Evolutionary conservation across 805 yeast species (phyloP).

Genomic region (Wickerhamomyces chambardii): DNA sequence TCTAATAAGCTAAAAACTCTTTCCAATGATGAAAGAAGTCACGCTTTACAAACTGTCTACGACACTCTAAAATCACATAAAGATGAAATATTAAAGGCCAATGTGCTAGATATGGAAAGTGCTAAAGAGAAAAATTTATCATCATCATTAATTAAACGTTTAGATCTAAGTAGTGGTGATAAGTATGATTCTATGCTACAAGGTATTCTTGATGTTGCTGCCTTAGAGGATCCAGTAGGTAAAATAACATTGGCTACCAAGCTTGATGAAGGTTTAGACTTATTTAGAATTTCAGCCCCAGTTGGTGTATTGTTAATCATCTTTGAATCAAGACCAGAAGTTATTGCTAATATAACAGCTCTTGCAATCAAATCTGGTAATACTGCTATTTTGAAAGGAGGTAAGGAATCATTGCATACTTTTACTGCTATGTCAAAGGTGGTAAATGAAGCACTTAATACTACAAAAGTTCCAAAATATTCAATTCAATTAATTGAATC

Average conservation of each 20-base stretch:
- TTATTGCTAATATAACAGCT: constrained; percentile 94
- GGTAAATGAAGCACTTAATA: constrained; percentile 46
- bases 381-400: constrained; percentile 95
- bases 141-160: constrained; percentile 67
- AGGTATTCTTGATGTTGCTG: constrained; percentile 89
- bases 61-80: constrained; percentile 56
- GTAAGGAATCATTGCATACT: constrained; percentile 84
- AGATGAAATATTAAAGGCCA: constrained; percentile 59
- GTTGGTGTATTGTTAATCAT: constrained; percentile 90
- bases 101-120: constrained; percentile 61
- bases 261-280: constrained; percentile 81
- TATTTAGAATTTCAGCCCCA: constrained; percentile 84
- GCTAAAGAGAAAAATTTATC: constrained; percentile 59
- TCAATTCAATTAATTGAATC: constrained; percentile 85
- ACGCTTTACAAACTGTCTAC: constrained; percentile 64
- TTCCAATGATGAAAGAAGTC: constrained; percentile 61
- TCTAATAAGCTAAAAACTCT: constrained; percentile 78
- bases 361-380: constrained; percentile 94
- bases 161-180: constrained; percentile 74
- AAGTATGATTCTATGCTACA: constrained; percentile 92
- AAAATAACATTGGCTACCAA: constrained; percentile 73
- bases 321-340: constrained; percentile 96
- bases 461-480: constrained; percentile 66
- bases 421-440: constrained; percentile 75
- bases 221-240: constrained; percentile 89